Base-by-base conservation (phyloP, 2,329 filamentous ascomycete species). In the Ceratocystis ficicola region DNA sequence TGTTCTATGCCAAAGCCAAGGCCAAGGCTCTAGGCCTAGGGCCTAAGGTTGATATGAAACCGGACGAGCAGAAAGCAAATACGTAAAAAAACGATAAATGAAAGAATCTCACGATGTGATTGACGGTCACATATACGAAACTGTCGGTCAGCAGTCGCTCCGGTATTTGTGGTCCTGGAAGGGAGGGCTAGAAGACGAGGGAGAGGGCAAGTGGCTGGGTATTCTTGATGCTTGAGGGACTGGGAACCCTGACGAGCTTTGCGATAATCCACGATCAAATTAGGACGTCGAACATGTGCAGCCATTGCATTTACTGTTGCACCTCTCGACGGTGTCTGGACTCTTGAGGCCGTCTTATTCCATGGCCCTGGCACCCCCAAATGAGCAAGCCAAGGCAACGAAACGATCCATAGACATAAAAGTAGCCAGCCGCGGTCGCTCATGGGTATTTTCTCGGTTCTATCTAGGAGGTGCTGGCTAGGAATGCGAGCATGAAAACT, bases 211-310 rank as follows among this genome's bases (percentile, higher is more conserved):
- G 48, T 57, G 60, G 36, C 36, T 62, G 41, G 20, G 46, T 44
- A 62, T 41, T 41, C 10, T 12, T 41, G 3, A 15, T 41, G 25
- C 20, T 44, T 22, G 20, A 6, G 17, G 46, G 46, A n/a, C 46
- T 50, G 44, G 36, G 36, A 44, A 48, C 20, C 36, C 52, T 48
- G 44, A 62, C 22, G 15, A 44, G 17, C 36, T 25, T 44, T 44
- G 46, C 36, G 60, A 44, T 44, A 62, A 57, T 57, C 32, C 22
- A 57, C 25, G 52, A 57, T 62, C 17, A 62, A 25, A 28, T 62
- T 20, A 22, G 36, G 36, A 12, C 36, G 36, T 12, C 10, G 3
- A 36, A 36, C 36, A 36, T 36, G 36, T 36, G 36, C 36, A 15
- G 36, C 36, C 10, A 4, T 12, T 41, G 10, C 36, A 41, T 41